These are phyloP conservation scores for Brassica incana DNA, from an alignment of 345 rosid species.

Conservation along the genomic window DNA sequence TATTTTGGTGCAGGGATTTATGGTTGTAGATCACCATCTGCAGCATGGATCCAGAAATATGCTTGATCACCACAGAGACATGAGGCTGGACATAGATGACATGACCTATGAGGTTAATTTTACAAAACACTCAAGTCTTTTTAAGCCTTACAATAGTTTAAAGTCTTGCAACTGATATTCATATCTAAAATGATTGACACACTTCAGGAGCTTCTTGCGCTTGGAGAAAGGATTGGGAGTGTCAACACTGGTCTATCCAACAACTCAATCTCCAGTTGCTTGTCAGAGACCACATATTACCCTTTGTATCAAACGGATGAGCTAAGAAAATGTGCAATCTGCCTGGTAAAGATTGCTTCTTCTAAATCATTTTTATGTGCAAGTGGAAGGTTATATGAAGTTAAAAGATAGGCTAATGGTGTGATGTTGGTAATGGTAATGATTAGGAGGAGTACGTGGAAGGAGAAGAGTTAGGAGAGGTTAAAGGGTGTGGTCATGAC, in stretches of 20 bases:
- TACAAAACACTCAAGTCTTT: not conserved
- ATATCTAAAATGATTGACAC: constrained; percentile 11
- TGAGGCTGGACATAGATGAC: constrained; percentile 84
- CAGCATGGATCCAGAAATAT: constrained; percentile 55
- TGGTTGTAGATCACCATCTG: constrained; percentile 53
- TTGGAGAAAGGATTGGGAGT: constrained; percentile 86
- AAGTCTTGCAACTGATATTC: constrained; percentile 1
- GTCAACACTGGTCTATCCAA: constrained; percentile 82
- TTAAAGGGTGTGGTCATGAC: constrained; percentile 68
- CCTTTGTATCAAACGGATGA: constrained; percentile 51
- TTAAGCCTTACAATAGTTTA: not conserved
- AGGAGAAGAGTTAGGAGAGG: constrained; percentile 53
- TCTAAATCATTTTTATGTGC: not conserved
- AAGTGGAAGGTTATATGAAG: not conserved
- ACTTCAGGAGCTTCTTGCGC: constrained; percentile 75
- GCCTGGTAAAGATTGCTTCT: constrained; percentile 62
- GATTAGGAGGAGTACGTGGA: constrained; percentile 74
- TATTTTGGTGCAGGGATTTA: constrained; percentile 49
- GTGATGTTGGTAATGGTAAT: constrained; percentile 8
- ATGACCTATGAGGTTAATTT: constrained; percentile 77
- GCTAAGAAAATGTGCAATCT: constrained; percentile 62
- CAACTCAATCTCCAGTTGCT: constrained; percentile 53
- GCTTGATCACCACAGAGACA: constrained; percentile 73
- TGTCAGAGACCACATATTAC: constrained; percentile 49
- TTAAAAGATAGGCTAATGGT: constrained; percentile 6